Percentiles rank a stretch among this genome's conserved stretches.
These are phyloP conservation scores for Xerocomus spinulosus DNA, from an alignment of 768 basidiomycete species.

Conservation along the genomic window DNA sequence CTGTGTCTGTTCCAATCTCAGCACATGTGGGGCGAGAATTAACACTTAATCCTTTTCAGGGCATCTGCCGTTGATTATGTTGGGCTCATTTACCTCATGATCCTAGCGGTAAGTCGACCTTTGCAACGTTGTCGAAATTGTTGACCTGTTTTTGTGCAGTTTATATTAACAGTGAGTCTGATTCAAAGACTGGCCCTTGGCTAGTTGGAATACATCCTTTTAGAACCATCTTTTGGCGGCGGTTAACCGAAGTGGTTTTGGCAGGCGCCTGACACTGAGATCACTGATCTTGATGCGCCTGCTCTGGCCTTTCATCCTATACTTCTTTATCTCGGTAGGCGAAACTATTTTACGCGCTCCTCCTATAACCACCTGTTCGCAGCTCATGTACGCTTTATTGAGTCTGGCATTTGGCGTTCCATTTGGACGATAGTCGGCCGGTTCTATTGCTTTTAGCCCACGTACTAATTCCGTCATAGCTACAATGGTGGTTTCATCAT, in stretches of 20 bases:
- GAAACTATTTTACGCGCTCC: neutral
- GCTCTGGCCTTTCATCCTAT: constrained; percentile 35
- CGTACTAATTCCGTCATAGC: constrained; percentile 18
- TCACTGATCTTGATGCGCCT: constrained; percentile 40
- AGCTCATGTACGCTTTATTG: constrained; percentile 57
- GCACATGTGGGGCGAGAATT: neutral
- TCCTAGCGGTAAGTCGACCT: constrained; percentile 22
- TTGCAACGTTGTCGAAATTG: neutral
- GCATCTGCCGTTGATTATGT: constrained; percentile 51
- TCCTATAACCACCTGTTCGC: neutral
- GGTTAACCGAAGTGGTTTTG: constrained; percentile 35
- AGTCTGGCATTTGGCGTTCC: constrained; percentile 58
- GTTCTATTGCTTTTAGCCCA: neutral
- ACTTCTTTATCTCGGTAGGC: constrained; percentile 40
- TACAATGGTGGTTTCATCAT: constrained; percentile 55
- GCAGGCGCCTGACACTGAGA: constrained; percentile 33
- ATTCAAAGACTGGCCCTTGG: neutral
- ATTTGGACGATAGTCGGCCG: constrained; percentile 43
- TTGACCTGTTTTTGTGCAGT: constrained; percentile 15
- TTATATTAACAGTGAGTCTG: constrained; percentile 25
- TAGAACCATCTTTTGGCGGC: constrained; percentile 35
- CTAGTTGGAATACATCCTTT: neutral
- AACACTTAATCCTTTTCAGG: constrained; percentile 24
- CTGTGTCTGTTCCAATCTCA: constrained; percentile 41
- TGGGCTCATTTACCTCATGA: constrained; percentile 49